A percentile compares a stretch with the other conserved stretches of the same genome.
Evolutionary conservation across 1,284 basidiomycete genomes (phyloP).

Genomic region (Melanopsichium pennsylvanicum): DNA sequence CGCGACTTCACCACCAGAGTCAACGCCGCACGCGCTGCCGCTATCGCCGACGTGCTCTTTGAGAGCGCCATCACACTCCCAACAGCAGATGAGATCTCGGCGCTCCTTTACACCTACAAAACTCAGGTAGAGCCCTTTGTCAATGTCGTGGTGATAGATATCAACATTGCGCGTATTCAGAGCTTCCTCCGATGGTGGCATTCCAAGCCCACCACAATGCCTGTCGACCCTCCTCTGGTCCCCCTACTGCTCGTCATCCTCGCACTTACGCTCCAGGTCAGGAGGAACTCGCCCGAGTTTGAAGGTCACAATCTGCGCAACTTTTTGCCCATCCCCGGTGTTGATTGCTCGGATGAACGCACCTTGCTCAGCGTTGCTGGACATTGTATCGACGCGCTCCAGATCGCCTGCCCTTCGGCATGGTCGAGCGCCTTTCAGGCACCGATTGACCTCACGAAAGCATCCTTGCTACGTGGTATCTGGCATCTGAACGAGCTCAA

Average conservation of each 20-base stretch:
- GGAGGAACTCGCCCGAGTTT: conserved; percentile 40
- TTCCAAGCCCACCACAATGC: conserved; percentile 52
- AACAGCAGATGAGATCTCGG: conserved; percentile 37
- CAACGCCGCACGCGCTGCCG: conserved; percentile 54
- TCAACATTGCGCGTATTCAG: conserved; percentile 54
- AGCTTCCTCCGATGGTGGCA: conserved; percentile 59
- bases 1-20: conserved; percentile 52
- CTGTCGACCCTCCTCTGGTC: conserved; percentile 55
- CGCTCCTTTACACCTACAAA: conserved; percentile 51
- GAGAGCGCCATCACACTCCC: conserved; percentile 48
- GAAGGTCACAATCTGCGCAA: conserved; percentile 27
- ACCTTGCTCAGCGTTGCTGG: conserved; percentile 53
- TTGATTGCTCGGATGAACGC: conserved; percentile 49
- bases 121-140: conserved; percentile 51
- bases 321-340: conserved; percentile 29
- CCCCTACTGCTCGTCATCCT: conserved; percentile 56
- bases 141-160: conserved; percentile 50
- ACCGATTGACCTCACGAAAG: conserved; percentile 56
- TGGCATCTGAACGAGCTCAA: conserved; percentile 59
- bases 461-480: conserved; percentile 51
- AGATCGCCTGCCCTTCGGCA: conserved; percentile 54
- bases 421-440: conserved; percentile 56
- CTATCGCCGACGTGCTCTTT: conserved; percentile 51
- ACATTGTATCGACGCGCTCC: conserved; percentile 51
- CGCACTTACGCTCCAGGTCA: conserved; percentile 54